These are phyloP conservation scores for Penicillium thymicola DNA, from an alignment of 2,329 filamentous ascomycete genomes.

Conservation along the genomic window DNA sequence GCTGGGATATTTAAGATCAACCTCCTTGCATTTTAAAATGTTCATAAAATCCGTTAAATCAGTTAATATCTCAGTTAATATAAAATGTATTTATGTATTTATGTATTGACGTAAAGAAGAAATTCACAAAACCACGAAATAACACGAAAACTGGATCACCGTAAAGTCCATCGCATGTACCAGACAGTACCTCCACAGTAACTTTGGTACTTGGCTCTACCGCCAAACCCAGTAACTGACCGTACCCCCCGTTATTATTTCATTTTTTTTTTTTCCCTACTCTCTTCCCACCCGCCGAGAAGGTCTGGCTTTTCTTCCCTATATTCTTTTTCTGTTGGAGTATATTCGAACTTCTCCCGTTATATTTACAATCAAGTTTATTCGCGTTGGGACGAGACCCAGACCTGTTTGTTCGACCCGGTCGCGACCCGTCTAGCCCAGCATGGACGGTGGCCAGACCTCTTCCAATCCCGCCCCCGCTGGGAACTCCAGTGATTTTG, in stretches of 20 bases:
- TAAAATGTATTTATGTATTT: not conserved
- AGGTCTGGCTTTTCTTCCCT: constrained; percentile 7
- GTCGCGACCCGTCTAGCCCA: constrained; percentile 41
- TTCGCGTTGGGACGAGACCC: constrained; percentile 9
- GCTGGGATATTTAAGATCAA: not conserved
- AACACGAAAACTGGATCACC: not conserved
- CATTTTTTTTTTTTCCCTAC: constrained; percentile 5
- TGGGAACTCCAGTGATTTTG: constrained; percentile 94
- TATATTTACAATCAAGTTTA: constrained; percentile 4
- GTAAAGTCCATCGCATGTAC: constrained; percentile 8
- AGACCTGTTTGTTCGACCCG: constrained; percentile 36
- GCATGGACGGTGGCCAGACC: constrained; percentile 47
- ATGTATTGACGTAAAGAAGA: too few species aligned
- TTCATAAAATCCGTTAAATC: not conserved
- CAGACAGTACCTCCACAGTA: constrained; percentile 17
- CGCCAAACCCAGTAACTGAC: constrained; percentile 12
- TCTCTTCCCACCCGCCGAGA: constrained; percentile 6
- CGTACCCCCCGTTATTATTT: constrained; percentile 13
- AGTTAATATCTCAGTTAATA: too few species aligned
- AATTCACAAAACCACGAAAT: not conserved
- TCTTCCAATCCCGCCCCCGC: constrained; percentile 46
- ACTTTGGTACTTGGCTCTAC: constrained; percentile 25
- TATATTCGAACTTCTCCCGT: not conserved
- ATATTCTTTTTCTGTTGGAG: not conserved
- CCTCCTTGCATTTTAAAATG: constrained; percentile 9